Evolutionary conservation across 2,329 filamentous ascomycete species (phyloP).

Genomic region (Emmonsiellopsis sp.): DNA sequence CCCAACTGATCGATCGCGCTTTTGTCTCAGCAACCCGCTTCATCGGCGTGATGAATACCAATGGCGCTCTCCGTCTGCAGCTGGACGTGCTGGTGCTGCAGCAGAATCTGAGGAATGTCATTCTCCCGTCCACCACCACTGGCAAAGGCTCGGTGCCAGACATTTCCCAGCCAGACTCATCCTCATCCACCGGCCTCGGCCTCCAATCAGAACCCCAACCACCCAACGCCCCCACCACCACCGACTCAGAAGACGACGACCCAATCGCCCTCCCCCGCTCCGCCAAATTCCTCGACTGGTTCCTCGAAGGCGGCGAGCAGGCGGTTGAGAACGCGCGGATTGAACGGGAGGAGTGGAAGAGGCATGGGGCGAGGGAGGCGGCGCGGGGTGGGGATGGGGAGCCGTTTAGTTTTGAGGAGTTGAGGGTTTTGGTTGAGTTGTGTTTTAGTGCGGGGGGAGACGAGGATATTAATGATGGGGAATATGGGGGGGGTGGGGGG

Average conservation of each 20-base stretch:
- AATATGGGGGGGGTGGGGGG: constrained; percentile 27
- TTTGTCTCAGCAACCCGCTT: constrained; percentile 63
- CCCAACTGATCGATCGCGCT: constrained; percentile 67
- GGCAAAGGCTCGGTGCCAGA: too few relatives aligned
- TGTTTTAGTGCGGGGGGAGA: constrained; percentile 38
- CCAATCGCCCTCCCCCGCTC: constrained; percentile 34
- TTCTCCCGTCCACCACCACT: constrained; percentile 20
- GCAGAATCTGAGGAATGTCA: constrained; percentile 92
- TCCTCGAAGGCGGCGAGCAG: constrained; percentile 38
- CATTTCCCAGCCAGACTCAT: background rate
- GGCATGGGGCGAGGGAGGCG: constrained; percentile 24
- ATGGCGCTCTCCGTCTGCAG: constrained; percentile 79
- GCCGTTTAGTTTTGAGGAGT: constrained; percentile 38
- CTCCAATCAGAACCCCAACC: constrained; percentile 8
- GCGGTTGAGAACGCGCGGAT: constrained; percentile 36
- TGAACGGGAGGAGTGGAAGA: constrained; percentile 31
- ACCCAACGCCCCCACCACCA: constrained; percentile 5
- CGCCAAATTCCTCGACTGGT: constrained; percentile 40
- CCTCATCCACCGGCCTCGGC: constrained; percentile 4
- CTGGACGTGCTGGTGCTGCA: constrained; percentile 92
- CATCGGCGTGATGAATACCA: constrained; percentile 73
- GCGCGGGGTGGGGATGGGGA: constrained; percentile 30
- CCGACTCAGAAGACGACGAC: constrained; percentile 20
- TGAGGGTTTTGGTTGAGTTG: constrained; percentile 36
- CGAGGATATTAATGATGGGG: too few relatives aligned